Conservation (phyloP, 2,329 filamentous ascomycete species). For the Teratosphaeria viscida region DNA sequence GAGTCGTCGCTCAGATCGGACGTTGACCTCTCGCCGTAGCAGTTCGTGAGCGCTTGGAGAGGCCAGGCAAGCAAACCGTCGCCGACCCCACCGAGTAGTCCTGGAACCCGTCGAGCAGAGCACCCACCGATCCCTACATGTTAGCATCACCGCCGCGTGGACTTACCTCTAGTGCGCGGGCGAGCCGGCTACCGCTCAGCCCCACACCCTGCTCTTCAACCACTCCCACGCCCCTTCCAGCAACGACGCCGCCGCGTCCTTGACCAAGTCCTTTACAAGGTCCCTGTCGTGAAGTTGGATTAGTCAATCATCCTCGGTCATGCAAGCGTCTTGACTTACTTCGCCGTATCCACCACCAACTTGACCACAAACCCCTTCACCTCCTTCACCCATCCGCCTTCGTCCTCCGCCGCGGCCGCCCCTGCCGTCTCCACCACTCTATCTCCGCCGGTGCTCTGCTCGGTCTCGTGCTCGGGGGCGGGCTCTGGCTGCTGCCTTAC, state of each 20-base stretch:
- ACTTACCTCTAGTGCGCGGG: neutral
- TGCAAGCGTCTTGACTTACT: neutral
- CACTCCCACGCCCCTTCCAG: neutral
- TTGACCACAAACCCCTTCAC: neutral
- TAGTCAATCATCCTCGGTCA: neutral
- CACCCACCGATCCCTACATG: neutral
- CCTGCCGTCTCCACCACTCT: neutral
- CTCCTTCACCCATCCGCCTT: neutral
- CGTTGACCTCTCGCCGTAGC: neutral
- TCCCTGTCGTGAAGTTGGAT: neutral
- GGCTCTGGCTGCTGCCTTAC: neutral
- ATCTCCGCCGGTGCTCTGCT: neutral
- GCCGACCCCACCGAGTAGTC: neutral
- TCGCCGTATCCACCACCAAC: neutral
- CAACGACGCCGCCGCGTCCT: neutral
- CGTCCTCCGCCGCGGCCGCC: neutral
- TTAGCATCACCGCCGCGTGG: neutral
- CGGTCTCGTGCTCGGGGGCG: neutral
- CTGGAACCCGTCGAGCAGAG: neutral
- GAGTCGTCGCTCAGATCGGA: neutral
- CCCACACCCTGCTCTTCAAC: neutral
- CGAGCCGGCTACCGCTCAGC: neutral
- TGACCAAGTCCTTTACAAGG: neutral
- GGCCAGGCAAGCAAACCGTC: neutral
- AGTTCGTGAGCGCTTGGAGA: neutral